Evolutionary conservation across 345 rosid species (phyloP).

Genomic region (Eutrema japonicum): DNA sequence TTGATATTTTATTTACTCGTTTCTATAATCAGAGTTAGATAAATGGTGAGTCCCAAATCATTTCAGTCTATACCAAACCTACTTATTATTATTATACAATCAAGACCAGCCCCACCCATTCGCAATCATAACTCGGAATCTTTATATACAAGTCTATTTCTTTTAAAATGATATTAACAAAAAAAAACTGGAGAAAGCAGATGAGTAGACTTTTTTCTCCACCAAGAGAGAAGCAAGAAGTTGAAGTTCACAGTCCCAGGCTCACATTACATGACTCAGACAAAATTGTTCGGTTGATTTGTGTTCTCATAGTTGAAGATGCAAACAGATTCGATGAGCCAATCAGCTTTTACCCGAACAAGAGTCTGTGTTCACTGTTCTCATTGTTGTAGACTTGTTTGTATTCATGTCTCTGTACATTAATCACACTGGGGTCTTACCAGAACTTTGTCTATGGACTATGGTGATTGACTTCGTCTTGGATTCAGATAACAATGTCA

Average conservation of each 20-base stretch:
- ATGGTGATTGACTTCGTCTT: not conserved
- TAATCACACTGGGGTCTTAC: not conserved
- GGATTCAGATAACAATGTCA: not conserved
- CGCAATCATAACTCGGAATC: not conserved
- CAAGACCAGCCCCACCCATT: not conserved
- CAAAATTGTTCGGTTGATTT: not conserved
- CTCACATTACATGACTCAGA: not conserved
- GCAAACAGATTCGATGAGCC: not conserved
- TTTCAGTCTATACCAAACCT: constrained; percentile 20
- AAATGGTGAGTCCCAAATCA: not conserved
- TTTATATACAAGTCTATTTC: not conserved
- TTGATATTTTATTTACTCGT: not conserved
- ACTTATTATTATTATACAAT: not conserved
- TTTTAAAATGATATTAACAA: not conserved
- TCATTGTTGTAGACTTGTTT: not conserved
- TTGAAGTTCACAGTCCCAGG: not conserved
- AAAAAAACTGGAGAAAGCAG: not conserved
- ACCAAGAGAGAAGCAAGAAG: not conserved
- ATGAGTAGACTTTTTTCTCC: not conserved
- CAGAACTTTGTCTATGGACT: not conserved
- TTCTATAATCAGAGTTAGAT: not conserved
- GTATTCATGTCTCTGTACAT: not conserved
- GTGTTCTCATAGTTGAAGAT: not conserved
- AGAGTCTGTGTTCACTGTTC: not conserved
- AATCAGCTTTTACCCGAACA: not conserved